A percentile compares a stretch with the other conserved stretches of the same genome.
Evolutionary conservation across 441 rosid genomes (phyloP).

Genomic region (Syzygium syzygioides): DNA sequence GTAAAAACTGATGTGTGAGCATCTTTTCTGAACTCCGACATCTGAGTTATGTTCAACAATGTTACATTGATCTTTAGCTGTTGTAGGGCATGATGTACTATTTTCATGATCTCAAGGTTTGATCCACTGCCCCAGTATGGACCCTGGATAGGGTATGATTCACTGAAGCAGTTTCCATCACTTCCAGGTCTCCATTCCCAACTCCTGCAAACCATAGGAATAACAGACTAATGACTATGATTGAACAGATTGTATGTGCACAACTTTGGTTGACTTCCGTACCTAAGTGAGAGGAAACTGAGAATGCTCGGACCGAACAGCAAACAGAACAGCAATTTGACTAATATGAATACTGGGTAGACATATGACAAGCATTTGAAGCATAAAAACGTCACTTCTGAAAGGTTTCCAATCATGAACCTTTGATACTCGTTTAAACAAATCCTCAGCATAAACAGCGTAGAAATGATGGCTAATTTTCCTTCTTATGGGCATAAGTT

Average conservation of each 20-base stretch:
- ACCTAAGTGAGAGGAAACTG: not conserved
- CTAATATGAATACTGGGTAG: not conserved
- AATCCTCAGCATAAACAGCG: not conserved
- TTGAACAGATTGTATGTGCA: not conserved
- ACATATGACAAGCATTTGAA: not conserved
- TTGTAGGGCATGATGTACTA: constrained; percentile 32
- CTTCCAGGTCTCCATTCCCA: constrained; percentile 92
- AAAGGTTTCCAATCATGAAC: not conserved
- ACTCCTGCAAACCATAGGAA: constrained; percentile 35
- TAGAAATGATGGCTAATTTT: not conserved
- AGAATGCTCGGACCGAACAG: not conserved
- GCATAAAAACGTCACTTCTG: not conserved
- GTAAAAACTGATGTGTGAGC: constrained; percentile 77
- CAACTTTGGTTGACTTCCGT: not conserved
- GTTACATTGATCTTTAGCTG: constrained; percentile 43
- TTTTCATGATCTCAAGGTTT: constrained; percentile 67
- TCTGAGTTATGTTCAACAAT: constrained; percentile 66
- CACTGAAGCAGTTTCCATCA: constrained; percentile 73
- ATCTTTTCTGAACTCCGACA: constrained; percentile 84
- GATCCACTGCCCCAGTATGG: constrained; percentile 94
- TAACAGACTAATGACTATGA: not conserved
- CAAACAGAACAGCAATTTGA: not conserved
- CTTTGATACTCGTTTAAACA: not conserved
- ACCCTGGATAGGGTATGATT: constrained; percentile 53
- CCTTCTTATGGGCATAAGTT: not conserved